phyloP scores from a whole-genome alignment of 139 green algal genomes.

The Ulvella scutata region DNA sequence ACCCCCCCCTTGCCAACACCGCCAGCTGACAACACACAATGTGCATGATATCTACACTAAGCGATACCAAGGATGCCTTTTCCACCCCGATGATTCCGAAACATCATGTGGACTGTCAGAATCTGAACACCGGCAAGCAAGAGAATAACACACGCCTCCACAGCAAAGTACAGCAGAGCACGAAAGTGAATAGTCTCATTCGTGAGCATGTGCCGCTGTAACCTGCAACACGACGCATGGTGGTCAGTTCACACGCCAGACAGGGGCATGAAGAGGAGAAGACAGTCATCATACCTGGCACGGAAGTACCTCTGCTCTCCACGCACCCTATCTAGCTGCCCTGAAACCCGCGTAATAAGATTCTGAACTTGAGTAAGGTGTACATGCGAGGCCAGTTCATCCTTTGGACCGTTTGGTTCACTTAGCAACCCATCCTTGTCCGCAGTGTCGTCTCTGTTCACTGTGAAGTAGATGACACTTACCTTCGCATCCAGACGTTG shows the following conservation, averaged over 20 bases:
- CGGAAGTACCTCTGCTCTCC: background rate
- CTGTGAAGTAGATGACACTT: background rate
- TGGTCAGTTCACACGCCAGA: no score
- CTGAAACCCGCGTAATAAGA: background rate
- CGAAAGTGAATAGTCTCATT: background rate
- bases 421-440: background rate
- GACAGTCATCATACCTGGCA: background rate
- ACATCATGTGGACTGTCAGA: background rate
- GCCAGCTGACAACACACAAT: no score
- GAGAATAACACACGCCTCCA: background rate
- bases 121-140: background rate
- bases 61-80: background rate
- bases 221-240: background rate
- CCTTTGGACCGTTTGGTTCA: background rate
- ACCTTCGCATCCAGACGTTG: background rate
- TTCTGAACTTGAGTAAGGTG: background rate
- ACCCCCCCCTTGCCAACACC: no score
- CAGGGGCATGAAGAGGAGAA: no score
- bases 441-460: background rate
- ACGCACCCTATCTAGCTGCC: background rate
- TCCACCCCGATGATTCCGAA: background rate
- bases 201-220: background rate
- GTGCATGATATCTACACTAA: no score
- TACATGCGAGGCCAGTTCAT: background rate
- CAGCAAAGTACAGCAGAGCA: constrained; percentile 1